Conservation (phyloP, 176 grass and related monocot genomes). For the Bothriochloa decipiens region DNA sequence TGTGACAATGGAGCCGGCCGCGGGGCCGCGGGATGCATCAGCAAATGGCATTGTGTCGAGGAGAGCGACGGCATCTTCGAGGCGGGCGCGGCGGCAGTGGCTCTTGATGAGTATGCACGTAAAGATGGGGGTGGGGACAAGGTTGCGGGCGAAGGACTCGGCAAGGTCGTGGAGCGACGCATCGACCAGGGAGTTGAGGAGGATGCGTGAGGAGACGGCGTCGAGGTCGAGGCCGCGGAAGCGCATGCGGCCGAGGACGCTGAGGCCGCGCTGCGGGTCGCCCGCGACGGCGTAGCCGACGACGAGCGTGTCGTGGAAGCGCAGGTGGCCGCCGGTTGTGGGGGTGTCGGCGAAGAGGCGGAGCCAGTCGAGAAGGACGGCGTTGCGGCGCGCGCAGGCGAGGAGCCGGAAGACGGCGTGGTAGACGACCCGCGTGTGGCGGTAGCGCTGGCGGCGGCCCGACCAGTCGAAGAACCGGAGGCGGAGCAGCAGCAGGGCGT, state of each 20-base stretch:
- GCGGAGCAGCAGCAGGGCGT: constrained; percentile 65
- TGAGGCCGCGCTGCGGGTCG: constrained; percentile 78
- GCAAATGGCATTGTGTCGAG: constrained; percentile 61
- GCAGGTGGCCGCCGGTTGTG: constrained; percentile 26
- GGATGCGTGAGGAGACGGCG: constrained; percentile 65
- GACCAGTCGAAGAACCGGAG: constrained; percentile 93
- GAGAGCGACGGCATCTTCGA: constrained; percentile 56
- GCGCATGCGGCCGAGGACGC: constrained; percentile 69
- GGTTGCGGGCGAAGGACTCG: constrained; percentile 61
- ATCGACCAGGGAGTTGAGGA: constrained; percentile 90
- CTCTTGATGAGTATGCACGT: constrained; percentile 79
- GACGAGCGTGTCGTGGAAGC: constrained; percentile 83
- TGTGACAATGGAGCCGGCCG: constrained; percentile 48
- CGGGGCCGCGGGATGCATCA: constrained; percentile 33
- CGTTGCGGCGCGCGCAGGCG: constrained; percentile 42
- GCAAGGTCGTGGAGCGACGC: constrained; percentile 77
- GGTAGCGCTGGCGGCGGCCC: constrained; percentile 55
- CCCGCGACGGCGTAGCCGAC: constrained; percentile 83
- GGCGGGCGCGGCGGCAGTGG: constrained; percentile 55
- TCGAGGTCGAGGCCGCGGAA: constrained; percentile 72
- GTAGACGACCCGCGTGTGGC: constrained; percentile 71
- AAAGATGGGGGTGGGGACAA: constrained; percentile 33
- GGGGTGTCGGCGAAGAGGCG: constrained; percentile 62
- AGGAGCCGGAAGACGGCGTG: constrained; percentile 69
- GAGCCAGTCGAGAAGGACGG: constrained; percentile 83